These are phyloP conservation scores for Rutstroemia sydowiana DNA, from an alignment of 2,329 filamentous ascomycete genomes.

Conservation along the genomic window DNA sequence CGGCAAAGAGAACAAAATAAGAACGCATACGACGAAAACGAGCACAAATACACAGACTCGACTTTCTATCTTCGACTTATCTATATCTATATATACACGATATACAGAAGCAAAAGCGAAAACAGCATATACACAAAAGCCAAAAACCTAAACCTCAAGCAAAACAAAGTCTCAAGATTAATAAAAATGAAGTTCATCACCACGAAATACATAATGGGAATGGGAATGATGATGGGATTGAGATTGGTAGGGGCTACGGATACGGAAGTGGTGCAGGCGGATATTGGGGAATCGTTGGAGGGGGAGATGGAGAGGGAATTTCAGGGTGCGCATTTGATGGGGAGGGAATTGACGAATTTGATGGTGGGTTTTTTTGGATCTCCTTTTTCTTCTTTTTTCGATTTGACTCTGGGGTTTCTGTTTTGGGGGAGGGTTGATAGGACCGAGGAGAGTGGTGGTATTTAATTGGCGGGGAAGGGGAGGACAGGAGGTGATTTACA, in stretches of 20 bases:
- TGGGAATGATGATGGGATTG: neutral
- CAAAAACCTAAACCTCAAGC: too few relatives aligned
- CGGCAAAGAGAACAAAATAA: too few relatives aligned
- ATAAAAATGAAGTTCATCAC: neutral
- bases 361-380: neutral
- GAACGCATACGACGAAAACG: too few relatives aligned
- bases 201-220: neutral
- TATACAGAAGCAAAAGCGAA: too few relatives aligned
- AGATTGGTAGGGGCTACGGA: neutral
- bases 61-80: too few relatives aligned
- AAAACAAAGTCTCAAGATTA: too few relatives aligned
- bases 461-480: neutral
- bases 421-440: neutral
- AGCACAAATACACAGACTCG: too few relatives aligned
- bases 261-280: neutral
- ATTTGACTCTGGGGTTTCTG: too few relatives aligned
- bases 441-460: neutral
- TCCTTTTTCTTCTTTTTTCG: neutral
- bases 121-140: too few relatives aligned
- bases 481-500: neutral
- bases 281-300: neutral
- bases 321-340: neutral
- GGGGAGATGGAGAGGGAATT: neutral
- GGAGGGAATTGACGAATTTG: conserved; percentile 7
- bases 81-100: too few relatives aligned